These are phyloP conservation scores for Ophiostoma tasmaniense DNA, from an alignment of 2,329 filamentous ascomycete species.

Conservation along the genomic window DNA sequence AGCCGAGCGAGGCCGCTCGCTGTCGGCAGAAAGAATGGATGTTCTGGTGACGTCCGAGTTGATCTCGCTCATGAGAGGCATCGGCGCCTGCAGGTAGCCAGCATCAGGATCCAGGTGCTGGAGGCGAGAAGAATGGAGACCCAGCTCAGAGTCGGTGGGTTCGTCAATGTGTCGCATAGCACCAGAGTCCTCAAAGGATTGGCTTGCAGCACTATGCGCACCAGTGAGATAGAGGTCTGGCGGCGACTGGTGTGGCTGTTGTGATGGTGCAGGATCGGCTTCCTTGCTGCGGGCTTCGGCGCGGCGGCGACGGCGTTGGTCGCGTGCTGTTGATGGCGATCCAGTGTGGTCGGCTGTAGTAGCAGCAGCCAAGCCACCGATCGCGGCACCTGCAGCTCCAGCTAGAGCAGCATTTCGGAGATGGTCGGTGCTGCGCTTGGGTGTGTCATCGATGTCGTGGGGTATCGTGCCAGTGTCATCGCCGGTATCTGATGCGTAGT, in stretches of 20 bases:
- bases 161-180: not conserved
- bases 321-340: slow-evolving; percentile 42
- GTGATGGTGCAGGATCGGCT: slow-evolving; percentile 45
- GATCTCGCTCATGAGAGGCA: slow-evolving; percentile 82
- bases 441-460: slow-evolving; percentile 34
- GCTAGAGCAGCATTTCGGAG: slow-evolving; percentile 37
- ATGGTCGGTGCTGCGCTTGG: slow-evolving; percentile 36
- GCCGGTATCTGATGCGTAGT: slow-evolving; percentile 35
- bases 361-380: slow-evolving; percentile 31
- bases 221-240: slow-evolving; percentile 16
- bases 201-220: slow-evolving; percentile 15
- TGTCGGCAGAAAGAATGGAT: slow-evolving; percentile 76
- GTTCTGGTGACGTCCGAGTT: slow-evolving; percentile 82
- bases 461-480: slow-evolving; percentile 20
- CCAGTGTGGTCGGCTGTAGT: slow-evolving; percentile 28
- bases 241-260: slow-evolving; percentile 32
- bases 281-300: slow-evolving; percentile 43
- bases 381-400: slow-evolving; percentile 38
- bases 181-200: slow-evolving; percentile 11
- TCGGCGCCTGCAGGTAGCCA: slow-evolving; percentile 53
- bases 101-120: slow-evolving; percentile 39
- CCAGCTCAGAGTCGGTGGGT: not conserved
- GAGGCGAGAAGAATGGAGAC: slow-evolving; percentile 36
- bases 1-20: slow-evolving; percentile 62
- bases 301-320: slow-evolving; percentile 44